A percentile compares a stretch with the other conserved stretches of the same genome.
phyloP scores from a whole-genome alignment of 495 filamentous ascomycete species.

The Rostrohypoxylon terebratum region DNA sequence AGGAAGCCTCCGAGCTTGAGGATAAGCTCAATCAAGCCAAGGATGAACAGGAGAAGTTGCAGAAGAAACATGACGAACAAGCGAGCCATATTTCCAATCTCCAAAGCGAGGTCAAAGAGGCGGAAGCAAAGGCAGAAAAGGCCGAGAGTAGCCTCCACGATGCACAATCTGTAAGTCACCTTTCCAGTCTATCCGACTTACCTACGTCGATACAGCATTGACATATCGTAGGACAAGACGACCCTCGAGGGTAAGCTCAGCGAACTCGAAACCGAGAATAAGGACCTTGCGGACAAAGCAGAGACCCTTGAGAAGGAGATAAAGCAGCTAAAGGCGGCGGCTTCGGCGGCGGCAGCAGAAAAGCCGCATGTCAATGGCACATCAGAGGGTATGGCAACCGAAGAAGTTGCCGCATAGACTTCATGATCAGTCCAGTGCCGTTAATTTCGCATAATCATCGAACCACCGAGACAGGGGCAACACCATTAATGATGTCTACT shows the following conservation, averaged over 20 bases:
- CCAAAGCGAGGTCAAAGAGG: constrained; percentile 24
- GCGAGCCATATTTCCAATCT: constrained; percentile 22
- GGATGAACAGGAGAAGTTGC: constrained; percentile 24
- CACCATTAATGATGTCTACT: constrained; percentile 30
- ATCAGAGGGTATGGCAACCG: constrained; percentile 26
- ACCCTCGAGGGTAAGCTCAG: constrained; percentile 31
- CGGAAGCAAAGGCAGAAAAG: constrained; percentile 39
- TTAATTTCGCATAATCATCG: constrained; percentile 1
- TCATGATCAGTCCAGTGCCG: not conserved
- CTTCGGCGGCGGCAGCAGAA: constrained; percentile 10
- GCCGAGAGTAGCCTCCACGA: constrained; percentile 31
- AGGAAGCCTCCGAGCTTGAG: constrained; percentile 25
- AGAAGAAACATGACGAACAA: constrained; percentile 35
- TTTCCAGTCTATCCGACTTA: not conserved
- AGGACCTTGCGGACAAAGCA: constrained; percentile 25
- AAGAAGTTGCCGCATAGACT: constrained; percentile 29
- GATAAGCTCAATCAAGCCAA: constrained; percentile 20
- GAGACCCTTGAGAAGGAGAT: constrained; percentile 28
- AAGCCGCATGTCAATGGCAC: constrained; percentile 30
- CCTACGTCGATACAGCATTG: constrained; percentile 1
- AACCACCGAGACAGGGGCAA: constrained; percentile 13
- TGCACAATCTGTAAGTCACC: constrained; percentile 28
- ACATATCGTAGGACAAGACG: constrained; percentile 31
- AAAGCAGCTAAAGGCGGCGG: constrained; percentile 30
- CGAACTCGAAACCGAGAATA: constrained; percentile 37